Base-by-base conservation (phyloP, 495 filamentous ascomycete species). In the Neurospora africana region DNA sequence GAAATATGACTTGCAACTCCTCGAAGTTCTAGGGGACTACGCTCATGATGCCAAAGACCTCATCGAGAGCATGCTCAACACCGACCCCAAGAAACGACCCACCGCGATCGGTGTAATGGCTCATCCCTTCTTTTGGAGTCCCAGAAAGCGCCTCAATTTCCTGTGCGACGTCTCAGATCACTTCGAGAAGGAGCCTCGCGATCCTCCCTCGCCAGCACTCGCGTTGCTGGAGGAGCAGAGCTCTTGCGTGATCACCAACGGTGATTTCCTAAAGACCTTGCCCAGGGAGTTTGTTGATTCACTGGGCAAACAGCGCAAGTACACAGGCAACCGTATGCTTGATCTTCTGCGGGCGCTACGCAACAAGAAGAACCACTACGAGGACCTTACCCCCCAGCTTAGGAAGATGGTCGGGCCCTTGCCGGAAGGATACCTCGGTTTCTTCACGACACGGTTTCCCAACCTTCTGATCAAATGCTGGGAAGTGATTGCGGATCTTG, bases 361-460 rank as follows among this genome's bases (percentile, higher is more conserved):
- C n/a, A 99, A 99, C 79, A 99, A 99, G 86, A 90, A 90, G 73
- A 92, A 95, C 73, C 95, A 98, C 80, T 96, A 95, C 81, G 91
- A 97, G 73, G 92, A 98, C 74, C 90, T 99, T 88, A 88, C 91
- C 11, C 91, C 92, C 11, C 79, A 88, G 61, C 87, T 97, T 72
- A 93, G 94, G 83, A 85, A 88, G 76, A 86, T 90, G 75, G 92
- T 98, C 70, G 95, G 94, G 2, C 82, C 90, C 5, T 78, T 97
- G 75, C 92, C 94, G 0, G 91, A 92, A 30, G 94, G 93, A 0
- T 99, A 97, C 78, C 80, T 98, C 47, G 85, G 84, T 11, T 98
- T 96, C 80, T 99, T 95, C 92, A 90, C 91, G 0, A 79, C 80
- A 35, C 84, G 87, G 70, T 98, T 98, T 78, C 93, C 95, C 30